Evolutionary conservation across 2,329 filamentous ascomycete species (phyloP), one percentile per base, ranked within the genome.

Genomic region (Cucurbitaria berberidis): DNA sequence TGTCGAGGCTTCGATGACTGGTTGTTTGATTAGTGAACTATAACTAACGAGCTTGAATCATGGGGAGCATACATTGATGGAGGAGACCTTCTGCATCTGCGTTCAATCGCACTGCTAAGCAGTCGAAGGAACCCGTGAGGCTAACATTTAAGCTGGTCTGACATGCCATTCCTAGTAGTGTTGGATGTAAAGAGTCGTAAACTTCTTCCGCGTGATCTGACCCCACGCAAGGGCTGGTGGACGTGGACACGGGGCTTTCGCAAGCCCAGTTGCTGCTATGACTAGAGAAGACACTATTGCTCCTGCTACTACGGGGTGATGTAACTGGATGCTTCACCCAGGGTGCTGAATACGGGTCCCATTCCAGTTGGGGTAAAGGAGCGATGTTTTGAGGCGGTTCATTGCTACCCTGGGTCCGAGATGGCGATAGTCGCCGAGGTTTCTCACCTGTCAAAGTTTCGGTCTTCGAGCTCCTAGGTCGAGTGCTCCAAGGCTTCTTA

Each of bases 401-500:
- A 44, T 7, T 27, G 27, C 21, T 56, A 39, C 19, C 48, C 3
- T 46, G 39, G 22, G 41, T 41, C 45, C 47, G 45, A 44, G 40
- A 45, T 16, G 42, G 41, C n/a, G 44, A 39, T 10, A 32, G 48
- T 27, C 43, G 32, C 29, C 27, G 22, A 41, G 22, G 15, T 34
- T 44, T 46, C n/a, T 45, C 16, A n/a, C 46, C 29, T 32, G 49
- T 19, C 42, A 40, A 9, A 7, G 38, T 34, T 27, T 60, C 55
- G 16, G 53, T 57, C 40, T 57, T 63, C 5, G 59, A 42, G 42
- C 49, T 64, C 60, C 64, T 67, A 45, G 66, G 67, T 58, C 60
- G 62, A 30, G 69, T 72, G 46, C 67, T 70, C 71, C 71, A 74
- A 3, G 63, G 56, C 53, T 68, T 68, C 45, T 66, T 61, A 41